These are phyloP conservation scores for Paramecium pentaurelia DNA, from an alignment of 73 alveolate genomes.

Conservation along the genomic window DNA sequence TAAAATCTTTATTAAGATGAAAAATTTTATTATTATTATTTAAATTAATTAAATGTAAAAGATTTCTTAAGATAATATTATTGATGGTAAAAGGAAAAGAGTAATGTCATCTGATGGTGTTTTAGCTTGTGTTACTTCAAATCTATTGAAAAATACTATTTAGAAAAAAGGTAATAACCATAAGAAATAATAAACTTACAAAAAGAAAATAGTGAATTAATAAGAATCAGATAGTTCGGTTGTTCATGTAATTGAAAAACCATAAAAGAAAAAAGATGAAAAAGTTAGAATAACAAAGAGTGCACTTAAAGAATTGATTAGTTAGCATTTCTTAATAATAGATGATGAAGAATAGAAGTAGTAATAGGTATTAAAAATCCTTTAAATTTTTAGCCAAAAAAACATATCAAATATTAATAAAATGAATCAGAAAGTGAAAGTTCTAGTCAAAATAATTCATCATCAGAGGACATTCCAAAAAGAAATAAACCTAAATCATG, in stretches of 20 bases:
- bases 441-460: not conserved
- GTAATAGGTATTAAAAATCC: not conserved
- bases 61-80: not conserved
- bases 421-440: not conserved
- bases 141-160: not conserved
- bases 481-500: not conserved
- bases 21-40: not conserved
- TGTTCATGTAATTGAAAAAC: not conserved
- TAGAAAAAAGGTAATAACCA: not conserved
- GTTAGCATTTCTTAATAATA: not conserved
- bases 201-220: not conserved
- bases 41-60: not conserved
- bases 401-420: not conserved
- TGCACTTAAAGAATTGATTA: conserved; percentile 17
- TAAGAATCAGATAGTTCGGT: not conserved
- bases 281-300: conserved; percentile 24
- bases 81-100: conserved; percentile 41
- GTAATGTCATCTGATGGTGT: conserved; percentile 47
- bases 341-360: conserved; percentile 24
- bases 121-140: not conserved
- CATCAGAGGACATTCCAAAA: not conserved
- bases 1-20: not conserved
- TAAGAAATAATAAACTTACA: not conserved
- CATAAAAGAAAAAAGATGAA: not conserved
- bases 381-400: not conserved